Evolutionary conservation across 163 green algal genomes (phyloP), one percentile per base, ranked within the genome.

Genomic region (Smithsoniella earleae): DNA sequence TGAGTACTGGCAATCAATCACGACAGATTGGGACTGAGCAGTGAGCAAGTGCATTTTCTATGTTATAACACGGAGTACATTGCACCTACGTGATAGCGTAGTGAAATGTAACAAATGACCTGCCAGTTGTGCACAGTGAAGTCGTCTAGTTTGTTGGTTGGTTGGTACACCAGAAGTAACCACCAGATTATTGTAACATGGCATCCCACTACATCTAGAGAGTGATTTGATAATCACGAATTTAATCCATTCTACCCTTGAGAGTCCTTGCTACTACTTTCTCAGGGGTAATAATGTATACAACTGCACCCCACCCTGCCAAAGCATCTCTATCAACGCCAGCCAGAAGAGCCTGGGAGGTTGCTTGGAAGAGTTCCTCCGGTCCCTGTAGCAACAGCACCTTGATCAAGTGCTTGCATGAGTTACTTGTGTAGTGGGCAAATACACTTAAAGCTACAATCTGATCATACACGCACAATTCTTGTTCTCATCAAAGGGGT

Each of bases 281-380:
- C 75, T 97, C 90, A 77, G 91, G 90, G 22, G 89, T 92, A 76
- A 99, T 93, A 18, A 99, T 82, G 73, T 97, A 89, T 5, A 99
- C 86, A 2, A 97, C 81, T 0, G 86, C 88, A 5, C 94, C 94
- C 94, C 94, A 99, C 52, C 94, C 94, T 69, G 91, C 88, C 31
- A 98, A 80, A 5, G 90, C 95, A 78, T 99, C 94, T 6, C 94
- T 81, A 77, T 96, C 90, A 16, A 94, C 85, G 43, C 92, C 95
- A 3, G 84, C 85, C 2, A 97, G 80, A 74, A 98, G 75, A 76
- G 89, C 95, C 79, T 98, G 90, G 4, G 85, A 83, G n/a, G 93
- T 82, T 31, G 88, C 91, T 84, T 98, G 92, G 80, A 98, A 99
- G 58, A 99, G 84, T 81, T 98, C 93, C 65, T 99, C 94, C 3